Conservation (phyloP, 2,329 filamentous ascomycete genomes). For the Aspergillus aculeatinus region DNA sequence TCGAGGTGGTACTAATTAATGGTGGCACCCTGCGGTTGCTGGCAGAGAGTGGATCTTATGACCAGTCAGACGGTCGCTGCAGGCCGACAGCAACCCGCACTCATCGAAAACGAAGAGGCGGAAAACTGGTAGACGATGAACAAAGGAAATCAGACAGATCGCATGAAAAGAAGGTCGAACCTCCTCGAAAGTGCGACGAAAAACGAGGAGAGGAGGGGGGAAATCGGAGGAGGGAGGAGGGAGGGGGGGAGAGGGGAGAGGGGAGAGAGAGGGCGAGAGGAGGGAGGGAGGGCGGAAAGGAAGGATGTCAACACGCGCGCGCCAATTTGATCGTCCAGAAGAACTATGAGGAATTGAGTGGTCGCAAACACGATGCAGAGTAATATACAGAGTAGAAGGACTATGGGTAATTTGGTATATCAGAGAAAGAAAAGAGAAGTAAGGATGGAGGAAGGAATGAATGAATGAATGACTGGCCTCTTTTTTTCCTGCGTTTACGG, state of each 20-base stretch:
- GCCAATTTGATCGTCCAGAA: background rate
- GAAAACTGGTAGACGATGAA: conserved; percentile 2
- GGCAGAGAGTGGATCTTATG: conserved; percentile 21
- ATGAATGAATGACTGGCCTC: background rate
- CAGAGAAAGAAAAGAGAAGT: background rate
- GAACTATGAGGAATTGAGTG: background rate
- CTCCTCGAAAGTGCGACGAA: background rate
- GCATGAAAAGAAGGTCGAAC: conserved; percentile 7
- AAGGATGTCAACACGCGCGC: background rate
- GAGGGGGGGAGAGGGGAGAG: background rate
- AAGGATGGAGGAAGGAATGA: background rate
- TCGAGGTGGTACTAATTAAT: conserved; percentile 2
- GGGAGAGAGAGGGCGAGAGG: background rate
- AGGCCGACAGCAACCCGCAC: conserved; percentile 26
- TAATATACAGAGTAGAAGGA: background rate
- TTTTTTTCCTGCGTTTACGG: background rate
- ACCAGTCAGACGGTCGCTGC: conserved; percentile 37
- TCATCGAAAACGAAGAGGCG: conserved; percentile 36
- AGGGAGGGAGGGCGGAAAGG: background rate
- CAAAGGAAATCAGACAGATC: background rate
- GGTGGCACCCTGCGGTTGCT: background rate
- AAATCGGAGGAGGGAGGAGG: background rate
- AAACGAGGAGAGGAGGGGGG: background rate
- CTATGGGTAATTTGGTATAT: too few relatives aligned
- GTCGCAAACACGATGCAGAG: background rate